A percentile compares a stretch with the other conserved stretches of the same genome.
Evolutionary conservation across 73 alveolate species (phyloP).

Genomic region (Loxodes magnus): DNA sequence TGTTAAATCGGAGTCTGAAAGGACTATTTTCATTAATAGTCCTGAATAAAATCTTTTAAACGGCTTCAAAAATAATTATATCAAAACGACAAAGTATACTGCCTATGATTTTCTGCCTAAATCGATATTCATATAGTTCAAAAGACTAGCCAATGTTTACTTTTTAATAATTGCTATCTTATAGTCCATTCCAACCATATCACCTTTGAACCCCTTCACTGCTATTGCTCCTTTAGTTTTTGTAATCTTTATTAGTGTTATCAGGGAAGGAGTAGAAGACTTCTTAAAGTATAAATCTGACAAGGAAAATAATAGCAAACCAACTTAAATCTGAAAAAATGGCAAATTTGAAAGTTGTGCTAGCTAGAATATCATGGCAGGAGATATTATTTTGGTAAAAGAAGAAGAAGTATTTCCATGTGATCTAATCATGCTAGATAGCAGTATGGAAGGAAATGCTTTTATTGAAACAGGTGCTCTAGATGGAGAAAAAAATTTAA

Average conservation of each 20-base stretch:
- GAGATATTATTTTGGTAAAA: slow-evolving; percentile 25
- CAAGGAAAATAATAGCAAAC: slow-evolving; percentile 11
- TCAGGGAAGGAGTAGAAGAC: slow-evolving; percentile 88
- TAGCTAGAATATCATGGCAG: slow-evolving; percentile 33
- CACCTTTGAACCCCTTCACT: slow-evolving; percentile 48
- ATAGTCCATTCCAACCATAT: slow-evolving; percentile 58
- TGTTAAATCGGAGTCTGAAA: no score
- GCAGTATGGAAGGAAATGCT: slow-evolving; percentile 78
- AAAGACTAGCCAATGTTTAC: slow-evolving; percentile 65
- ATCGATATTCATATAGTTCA: slow-evolving; percentile 44
- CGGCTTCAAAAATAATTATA: no score
- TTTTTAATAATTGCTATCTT: slow-evolving; percentile 54
- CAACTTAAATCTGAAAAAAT: slow-evolving; percentile 19
- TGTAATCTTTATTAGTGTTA: slow-evolving; percentile 54
- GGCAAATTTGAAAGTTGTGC: slow-evolving; percentile 8
- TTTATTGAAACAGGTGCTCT: slow-evolving; percentile 88
- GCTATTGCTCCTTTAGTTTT: slow-evolving; percentile 46
- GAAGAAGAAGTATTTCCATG: slow-evolving; percentile 79
- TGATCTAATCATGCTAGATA: slow-evolving; percentile 77
- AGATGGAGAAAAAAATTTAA: slow-evolving; percentile 97
- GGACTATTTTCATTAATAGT: no score
- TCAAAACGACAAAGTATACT: slow-evolving; percentile 68
- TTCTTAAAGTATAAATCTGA: slow-evolving; percentile 48
- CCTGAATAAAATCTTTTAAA: no score
- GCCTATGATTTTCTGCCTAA: slow-evolving; percentile 49